Evolutionary conservation across 306 rosid genomes (phyloP).

Genomic region (Inga leiocalycina): DNA sequence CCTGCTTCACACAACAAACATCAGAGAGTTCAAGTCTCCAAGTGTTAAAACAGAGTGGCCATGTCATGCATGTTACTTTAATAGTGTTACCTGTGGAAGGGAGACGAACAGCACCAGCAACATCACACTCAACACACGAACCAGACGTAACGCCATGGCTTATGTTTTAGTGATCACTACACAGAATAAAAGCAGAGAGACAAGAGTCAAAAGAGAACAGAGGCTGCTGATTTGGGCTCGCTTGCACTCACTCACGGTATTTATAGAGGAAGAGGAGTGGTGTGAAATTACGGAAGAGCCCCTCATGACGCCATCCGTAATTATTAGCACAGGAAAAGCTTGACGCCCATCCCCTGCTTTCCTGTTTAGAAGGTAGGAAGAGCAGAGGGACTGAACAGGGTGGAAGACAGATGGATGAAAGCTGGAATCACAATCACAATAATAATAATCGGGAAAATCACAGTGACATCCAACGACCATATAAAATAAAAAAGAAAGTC

Average conservation of each 20-base stretch:
- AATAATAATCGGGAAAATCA: too few species aligned
- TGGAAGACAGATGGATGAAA: constrained; percentile 41
- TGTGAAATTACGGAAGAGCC: constrained; percentile 19
- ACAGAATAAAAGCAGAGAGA: neutral
- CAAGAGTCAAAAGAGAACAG: too few species aligned
- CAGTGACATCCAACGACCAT: too few species aligned
- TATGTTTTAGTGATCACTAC: neutral
- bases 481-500: too few species aligned
- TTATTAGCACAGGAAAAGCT: neutral
- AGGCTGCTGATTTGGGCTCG: neutral
- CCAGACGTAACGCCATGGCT: constrained; percentile 43
- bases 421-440: constrained; percentile 26
- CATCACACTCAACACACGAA: constrained; percentile 38
- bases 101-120: constrained; percentile 42
- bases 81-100: constrained; percentile 31
- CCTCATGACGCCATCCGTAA: neutral
- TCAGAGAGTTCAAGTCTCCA: neutral
- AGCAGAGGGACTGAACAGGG: neutral
- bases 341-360: neutral
- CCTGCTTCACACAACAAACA: constrained; percentile 27
- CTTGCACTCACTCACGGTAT: too few species aligned
- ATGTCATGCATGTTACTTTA: neutral
- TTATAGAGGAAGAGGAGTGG: neutral
- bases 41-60: neutral
- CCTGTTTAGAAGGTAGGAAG: neutral